Base-by-base conservation (phyloP, 371 early-diverging fungal genomes). In the Mucor ambiguus region DNA sequence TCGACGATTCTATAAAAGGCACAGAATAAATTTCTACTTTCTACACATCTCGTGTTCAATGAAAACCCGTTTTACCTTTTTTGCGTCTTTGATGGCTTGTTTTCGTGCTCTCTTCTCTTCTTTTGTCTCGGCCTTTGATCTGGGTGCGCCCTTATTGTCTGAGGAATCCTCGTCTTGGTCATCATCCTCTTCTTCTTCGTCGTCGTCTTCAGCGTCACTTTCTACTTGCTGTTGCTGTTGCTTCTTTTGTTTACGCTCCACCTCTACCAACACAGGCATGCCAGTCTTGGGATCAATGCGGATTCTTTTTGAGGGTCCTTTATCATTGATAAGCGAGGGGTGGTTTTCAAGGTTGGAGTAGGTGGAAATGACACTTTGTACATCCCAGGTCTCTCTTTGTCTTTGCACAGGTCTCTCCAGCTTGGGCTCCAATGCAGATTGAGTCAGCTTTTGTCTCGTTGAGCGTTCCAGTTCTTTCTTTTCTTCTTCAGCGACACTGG, bases 81-180 rank as follows among this genome's bases (percentile, higher is more conserved):
- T 88, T 48, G 90, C 93, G 30, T 87, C 90, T 73, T 96, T 96
- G 66, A 93, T 76, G 28, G 87, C 87, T 62, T 83, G 87, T 79
- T 97, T 97, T 61, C 98, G 87, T 62, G 84, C 84, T 73, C 89
- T 91, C 87, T 95, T 95, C 61, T 97, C 96, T 61, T 95, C 97
- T 66, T 85, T 87, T 9, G 90, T 85, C 83, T 97, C 98, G 11
- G 68, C 68, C 70, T 90, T 91, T 57, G 82, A 69, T 64, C 98
- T 82, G 14, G 92, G 81, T 22, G 28, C 75, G n/a, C 87, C 88
- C 38, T 78, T 57, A 69, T 88, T 86, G 28, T 80, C 81, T 55
- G 63, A 63, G n/a, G 67, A 58, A 29, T 75, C 70, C 0, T 78
- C 78, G 5, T 81, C 87, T 2, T 78, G 83, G 0, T 85, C 80